Evolutionary conservation across 768 basidiomycete genomes (phyloP).

Genomic region (Crucibulum laeve): DNA sequence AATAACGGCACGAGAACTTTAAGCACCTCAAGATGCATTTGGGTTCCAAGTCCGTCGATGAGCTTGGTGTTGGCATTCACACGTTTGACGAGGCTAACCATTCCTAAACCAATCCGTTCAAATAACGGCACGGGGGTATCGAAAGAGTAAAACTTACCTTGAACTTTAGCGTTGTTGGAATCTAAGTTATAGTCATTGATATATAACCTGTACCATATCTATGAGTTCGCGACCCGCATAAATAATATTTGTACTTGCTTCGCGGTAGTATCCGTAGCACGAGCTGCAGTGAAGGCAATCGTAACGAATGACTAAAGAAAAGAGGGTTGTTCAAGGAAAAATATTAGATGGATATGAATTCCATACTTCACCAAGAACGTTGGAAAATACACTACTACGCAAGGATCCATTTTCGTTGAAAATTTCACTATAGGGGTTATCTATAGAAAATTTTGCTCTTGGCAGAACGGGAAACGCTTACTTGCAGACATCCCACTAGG

Average conservation of each 20-base stretch:
- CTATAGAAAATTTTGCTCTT: slow-evolving; percentile 11
- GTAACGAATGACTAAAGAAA: slow-evolving; percentile 31
- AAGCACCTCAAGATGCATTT: slow-evolving; percentile 34
- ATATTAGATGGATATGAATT: background rate
- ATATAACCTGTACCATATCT: slow-evolving; percentile 20
- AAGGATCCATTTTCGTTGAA: slow-evolving; percentile 41
- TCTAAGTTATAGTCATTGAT: slow-evolving; percentile 49
- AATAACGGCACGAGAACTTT: slow-evolving; percentile 10
- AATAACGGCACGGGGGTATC: slow-evolving; percentile 21
- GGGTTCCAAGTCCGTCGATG: slow-evolving; percentile 50
- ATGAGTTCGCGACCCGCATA: background rate
- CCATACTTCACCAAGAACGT: slow-evolving; percentile 31
- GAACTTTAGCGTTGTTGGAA: slow-evolving; percentile 41
- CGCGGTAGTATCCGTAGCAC: slow-evolving; percentile 36
- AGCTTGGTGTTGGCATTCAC: slow-evolving; percentile 31
- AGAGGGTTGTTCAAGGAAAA: slow-evolving; percentile 2
- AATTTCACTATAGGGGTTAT: slow-evolving; percentile 28
- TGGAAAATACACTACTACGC: slow-evolving; percentile 34
- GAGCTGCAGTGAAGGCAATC: slow-evolving; percentile 42
- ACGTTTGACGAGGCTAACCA: slow-evolving; percentile 36
- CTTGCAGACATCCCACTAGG: slow-evolving; percentile 34
- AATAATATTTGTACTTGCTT: slow-evolving; percentile 17
- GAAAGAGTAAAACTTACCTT: slow-evolving; percentile 24
- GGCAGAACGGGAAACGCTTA: slow-evolving; percentile 7
- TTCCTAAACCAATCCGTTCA: slow-evolving; percentile 10